Evolutionary conservation across 768 basidiomycete species (phyloP).

Genomic region (Trametes meyenii): DNA sequence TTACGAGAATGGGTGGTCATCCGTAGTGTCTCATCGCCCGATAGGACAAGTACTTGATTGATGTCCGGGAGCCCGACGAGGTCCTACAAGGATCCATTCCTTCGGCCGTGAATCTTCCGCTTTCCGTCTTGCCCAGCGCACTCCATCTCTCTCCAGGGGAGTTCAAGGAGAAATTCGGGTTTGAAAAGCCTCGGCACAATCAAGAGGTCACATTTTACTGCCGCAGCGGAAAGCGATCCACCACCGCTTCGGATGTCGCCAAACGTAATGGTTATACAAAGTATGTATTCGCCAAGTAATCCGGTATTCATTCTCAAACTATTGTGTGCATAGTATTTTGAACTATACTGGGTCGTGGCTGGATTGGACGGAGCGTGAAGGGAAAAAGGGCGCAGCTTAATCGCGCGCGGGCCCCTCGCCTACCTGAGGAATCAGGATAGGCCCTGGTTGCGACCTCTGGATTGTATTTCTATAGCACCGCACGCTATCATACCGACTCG

Average conservation of each 20-base stretch:
- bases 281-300: constrained; percentile 46
- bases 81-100: constrained; percentile 92
- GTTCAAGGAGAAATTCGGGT: constrained; percentile 70
- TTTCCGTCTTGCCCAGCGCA: constrained; percentile 72
- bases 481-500: neutral
- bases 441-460: no score
- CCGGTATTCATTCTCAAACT: neutral
- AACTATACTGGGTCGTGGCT: constrained; percentile 59
- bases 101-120: constrained; percentile 86
- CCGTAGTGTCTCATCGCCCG: constrained; percentile 2
- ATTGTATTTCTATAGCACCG: neutral
- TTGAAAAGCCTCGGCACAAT: constrained; percentile 66
- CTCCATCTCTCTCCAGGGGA: constrained; percentile 56
- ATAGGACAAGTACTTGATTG: constrained; percentile 74
- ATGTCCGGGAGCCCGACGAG: constrained; percentile 94
- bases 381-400: constrained; percentile 13
- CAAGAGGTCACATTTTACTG: constrained; percentile 92
- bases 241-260: constrained; percentile 81
- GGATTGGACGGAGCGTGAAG: constrained; percentile 49
- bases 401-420: no score
- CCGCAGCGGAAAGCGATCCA: constrained; percentile 82
- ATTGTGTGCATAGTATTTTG: constrained; percentile 35
- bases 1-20: constrained; percentile 7
- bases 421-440: no score
- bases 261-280: constrained; percentile 80